A percentile compares a stretch with the other conserved stretches of the same genome.
phyloP scores from a whole-genome alignment of 257 asterid genomes.

The Cruciata laevipes region DNA sequence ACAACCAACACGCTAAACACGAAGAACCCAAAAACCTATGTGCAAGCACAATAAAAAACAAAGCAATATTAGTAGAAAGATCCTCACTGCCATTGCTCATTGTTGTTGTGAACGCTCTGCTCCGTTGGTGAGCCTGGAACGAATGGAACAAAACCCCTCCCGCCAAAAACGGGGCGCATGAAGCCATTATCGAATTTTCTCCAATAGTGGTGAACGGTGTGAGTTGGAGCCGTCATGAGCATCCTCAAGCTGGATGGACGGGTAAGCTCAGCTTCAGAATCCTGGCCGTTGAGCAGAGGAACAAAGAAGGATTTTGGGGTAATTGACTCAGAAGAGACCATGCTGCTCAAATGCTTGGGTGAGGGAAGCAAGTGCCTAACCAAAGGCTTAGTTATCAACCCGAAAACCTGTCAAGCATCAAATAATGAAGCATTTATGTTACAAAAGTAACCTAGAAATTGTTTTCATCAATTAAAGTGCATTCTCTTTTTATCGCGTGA shows the following conservation, averaged over 20 bases:
- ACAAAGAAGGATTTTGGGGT: slow-evolving; percentile 54
- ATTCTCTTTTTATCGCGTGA: not conserved
- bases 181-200: slow-evolving; percentile 77
- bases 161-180: slow-evolving; percentile 98
- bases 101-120: slow-evolving; percentile 8
- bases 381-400: slow-evolving; percentile 82
- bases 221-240: slow-evolving; percentile 69
- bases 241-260: slow-evolving; percentile 80
- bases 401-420: slow-evolving; percentile 57
- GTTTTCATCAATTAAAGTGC: not conserved
- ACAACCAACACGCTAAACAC: not conserved
- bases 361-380: slow-evolving; percentile 56
- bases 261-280: slow-evolving; percentile 32
- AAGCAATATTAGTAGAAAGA: not conserved
- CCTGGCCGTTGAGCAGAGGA: slow-evolving; percentile 61
- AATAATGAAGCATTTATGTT: not conserved
- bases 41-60: not conserved
- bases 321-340: slow-evolving; percentile 59
- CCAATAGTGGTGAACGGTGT: slow-evolving; percentile 86
- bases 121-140: slow-evolving; percentile 78
- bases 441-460: not conserved
- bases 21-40: not conserved
- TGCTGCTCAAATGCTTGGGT: slow-evolving; percentile 37
- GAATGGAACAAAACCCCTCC: slow-evolving; percentile 86
- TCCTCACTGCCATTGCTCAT: slow-evolving; percentile 24